Evolutionary conservation across 2,329 filamentous ascomycete species (phyloP).

Genomic region (Ceratocystis papillata): DNA sequence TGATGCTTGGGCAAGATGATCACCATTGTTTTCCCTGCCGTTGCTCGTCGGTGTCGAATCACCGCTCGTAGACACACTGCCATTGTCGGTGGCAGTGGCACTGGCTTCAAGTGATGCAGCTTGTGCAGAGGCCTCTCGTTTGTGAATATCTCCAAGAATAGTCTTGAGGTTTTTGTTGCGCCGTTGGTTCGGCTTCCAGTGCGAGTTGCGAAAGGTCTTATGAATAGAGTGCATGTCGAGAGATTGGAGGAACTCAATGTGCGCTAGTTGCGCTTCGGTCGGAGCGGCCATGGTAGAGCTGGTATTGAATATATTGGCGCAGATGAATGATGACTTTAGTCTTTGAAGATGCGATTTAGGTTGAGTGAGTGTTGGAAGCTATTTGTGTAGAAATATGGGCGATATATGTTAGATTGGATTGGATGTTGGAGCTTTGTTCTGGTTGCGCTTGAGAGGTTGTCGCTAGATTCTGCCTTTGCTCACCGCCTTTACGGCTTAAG

Average conservation of each 20-base stretch:
- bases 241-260: conserved; percentile 76
- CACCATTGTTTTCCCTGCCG: conserved; percentile 33
- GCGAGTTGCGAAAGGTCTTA: conserved; percentile 80
- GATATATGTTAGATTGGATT: no score
- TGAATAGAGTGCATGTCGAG: conserved; percentile 80
- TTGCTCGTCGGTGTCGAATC: conserved; percentile 43
- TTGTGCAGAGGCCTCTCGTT: conserved; percentile 78
- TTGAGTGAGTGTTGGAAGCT: no score
- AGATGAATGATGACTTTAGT: no score
- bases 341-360: no score
- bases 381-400: no score
- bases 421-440: neutral
- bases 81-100: conserved; percentile 57
- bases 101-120: conserved; percentile 67
- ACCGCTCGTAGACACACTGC: conserved; percentile 47
- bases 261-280: conserved; percentile 64
- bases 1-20: conserved; percentile 80
- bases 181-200: conserved; percentile 86
- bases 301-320: no score
- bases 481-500: conserved; percentile 22
- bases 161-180: conserved; percentile 99
- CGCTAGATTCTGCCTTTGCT: conserved; percentile 21
- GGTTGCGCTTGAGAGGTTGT: conserved; percentile 6
- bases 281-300: conserved; percentile 51
- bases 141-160: conserved; percentile 77